Evolutionary conservation across 75 land plant genomes (phyloP).

Genomic region (Selaginella tamariscina): DNA sequence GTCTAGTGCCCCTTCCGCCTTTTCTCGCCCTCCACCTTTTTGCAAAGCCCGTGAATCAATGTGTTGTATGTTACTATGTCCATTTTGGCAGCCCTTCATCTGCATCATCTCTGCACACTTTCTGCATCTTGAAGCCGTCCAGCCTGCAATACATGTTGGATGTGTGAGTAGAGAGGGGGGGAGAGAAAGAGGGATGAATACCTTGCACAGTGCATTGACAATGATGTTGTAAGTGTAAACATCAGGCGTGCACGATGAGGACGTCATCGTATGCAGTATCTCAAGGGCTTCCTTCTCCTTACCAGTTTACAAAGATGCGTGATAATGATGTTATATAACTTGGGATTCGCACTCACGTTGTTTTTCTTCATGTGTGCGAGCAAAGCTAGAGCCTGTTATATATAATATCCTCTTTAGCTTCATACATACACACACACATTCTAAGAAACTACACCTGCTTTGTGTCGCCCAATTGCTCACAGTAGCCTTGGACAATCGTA

Average conservation of each 20-base stretch:
- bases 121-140: background rate
- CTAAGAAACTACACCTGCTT: too few species aligned
- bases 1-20: constrained; percentile 26
- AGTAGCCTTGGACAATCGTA: background rate
- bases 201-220: background rate
- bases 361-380: background rate
- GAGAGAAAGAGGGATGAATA: too few species aligned
- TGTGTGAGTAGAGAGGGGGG: too few species aligned
- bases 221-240: constrained; percentile 49
- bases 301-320: background rate
- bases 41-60: background rate
- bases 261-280: background rate
- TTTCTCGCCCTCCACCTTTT: constrained; percentile 2
- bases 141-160: too few species aligned
- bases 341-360: background rate
- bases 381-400: background rate
- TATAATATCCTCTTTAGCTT: too few species aligned
- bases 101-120: background rate
- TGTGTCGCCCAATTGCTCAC: background rate
- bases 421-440: too few species aligned
- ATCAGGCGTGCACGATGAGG: constrained; percentile 29
- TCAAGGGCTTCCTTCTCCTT: background rate
- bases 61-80: background rate
- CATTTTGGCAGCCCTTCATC: background rate
- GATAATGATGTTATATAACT: background rate